Percentiles rank a stretch among this genome's conserved stretches.
These are phyloP conservation scores for Candida hispaniensis DNA, from an alignment of 805 yeast species.

Conservation along the genomic window DNA sequence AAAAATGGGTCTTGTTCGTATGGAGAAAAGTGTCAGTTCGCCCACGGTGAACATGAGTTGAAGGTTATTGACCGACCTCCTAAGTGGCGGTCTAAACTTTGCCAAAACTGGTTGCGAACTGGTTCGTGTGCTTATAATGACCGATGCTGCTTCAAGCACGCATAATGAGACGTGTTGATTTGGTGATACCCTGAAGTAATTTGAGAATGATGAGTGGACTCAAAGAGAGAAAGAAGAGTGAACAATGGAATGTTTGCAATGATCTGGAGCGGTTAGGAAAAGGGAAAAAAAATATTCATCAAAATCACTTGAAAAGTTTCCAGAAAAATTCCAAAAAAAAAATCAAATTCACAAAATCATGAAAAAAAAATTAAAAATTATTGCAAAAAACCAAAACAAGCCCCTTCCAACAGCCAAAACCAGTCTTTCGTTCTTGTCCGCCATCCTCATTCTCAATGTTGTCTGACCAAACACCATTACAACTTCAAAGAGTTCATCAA, in stretches of 20 bases:
- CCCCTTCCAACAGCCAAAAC: no score
- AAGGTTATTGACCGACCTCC: slow-evolving; percentile 61
- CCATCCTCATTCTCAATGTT: no score
- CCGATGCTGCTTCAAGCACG: slow-evolving; percentile 85
- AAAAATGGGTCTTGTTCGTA: slow-evolving; percentile 68
- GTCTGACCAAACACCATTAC: no score
- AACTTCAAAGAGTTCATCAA: no score
- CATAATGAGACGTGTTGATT: slow-evolving; percentile 32
- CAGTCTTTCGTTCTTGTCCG: no score
- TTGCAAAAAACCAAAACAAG: background rate
- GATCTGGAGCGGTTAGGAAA: no score
- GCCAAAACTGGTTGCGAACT: slow-evolving; percentile 74
- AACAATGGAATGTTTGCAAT: background rate
- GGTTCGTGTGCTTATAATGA: slow-evolving; percentile 84
- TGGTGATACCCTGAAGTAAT: slow-evolving; percentile 1
- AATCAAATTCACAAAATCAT: background rate
- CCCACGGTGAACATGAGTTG: slow-evolving; percentile 75
- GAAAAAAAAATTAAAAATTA: background rate
- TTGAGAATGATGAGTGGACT: background rate
- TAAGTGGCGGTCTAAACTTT: slow-evolving; percentile 85
- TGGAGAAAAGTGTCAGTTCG: slow-evolving; percentile 88
- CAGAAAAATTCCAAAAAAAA: slow-evolving; percentile 1
- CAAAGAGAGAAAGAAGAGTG: background rate
- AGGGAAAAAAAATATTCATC: background rate
- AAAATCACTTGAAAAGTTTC: background rate